Evolutionary conservation across 2,329 filamentous ascomycete species (phyloP).

Genomic region (Alternaria gansuensis): DNA sequence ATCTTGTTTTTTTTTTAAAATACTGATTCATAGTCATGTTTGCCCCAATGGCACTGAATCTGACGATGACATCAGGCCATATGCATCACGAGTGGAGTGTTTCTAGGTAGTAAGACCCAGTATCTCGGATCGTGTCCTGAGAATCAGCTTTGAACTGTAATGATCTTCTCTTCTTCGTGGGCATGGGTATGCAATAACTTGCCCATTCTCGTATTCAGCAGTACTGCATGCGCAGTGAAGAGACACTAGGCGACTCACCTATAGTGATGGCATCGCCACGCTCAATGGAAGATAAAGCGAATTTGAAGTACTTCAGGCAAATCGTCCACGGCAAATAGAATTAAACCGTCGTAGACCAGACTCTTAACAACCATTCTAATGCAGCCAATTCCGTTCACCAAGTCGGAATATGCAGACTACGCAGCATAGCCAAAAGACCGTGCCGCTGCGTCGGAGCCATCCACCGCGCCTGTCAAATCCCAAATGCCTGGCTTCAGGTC

Average conservation of each 20-base stretch:
- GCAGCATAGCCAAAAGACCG: slow-evolving; percentile 3
- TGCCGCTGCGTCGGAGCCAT: slow-evolving; percentile 4
- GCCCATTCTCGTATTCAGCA: not conserved
- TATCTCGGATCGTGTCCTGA: not conserved
- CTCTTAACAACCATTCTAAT: not conserved
- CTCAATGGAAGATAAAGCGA: not conserved
- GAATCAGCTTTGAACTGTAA: not conserved
- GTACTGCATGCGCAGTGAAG: not conserved
- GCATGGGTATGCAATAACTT: not conserved
- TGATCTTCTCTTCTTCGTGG: not conserved
- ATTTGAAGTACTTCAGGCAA: not conserved
- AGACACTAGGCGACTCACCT: not conserved
- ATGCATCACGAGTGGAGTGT: not conserved
- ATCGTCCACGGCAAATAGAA: not conserved
- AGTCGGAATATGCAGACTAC: not conserved
- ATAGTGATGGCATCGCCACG: not conserved
- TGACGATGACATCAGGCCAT: not conserved
- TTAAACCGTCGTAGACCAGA: not conserved
- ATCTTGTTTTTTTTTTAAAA: not conserved
- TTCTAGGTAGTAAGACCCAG: not conserved
- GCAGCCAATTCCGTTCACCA: not conserved
- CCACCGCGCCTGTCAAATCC: not conserved
- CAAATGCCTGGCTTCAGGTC: slow-evolving; percentile 5
- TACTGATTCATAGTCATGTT: not conserved
- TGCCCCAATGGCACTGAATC: not conserved